Base-by-base conservation (phyloP, 1,284 basidiomycete genomes). In the Sanguinoderma infundibulare region DNA sequence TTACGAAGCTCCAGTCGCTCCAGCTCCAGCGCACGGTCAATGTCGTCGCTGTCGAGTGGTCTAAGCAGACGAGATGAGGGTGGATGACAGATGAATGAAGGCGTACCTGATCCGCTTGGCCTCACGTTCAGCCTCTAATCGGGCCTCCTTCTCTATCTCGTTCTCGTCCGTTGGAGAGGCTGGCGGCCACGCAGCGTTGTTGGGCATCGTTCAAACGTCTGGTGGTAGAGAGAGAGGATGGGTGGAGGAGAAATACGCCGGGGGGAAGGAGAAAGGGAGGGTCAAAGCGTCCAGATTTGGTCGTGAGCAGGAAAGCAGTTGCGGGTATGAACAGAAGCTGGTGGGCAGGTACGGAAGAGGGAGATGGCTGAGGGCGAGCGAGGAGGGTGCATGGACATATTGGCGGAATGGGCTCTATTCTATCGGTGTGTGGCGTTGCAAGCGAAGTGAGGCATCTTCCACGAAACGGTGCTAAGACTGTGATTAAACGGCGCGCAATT, bases 41-140 rank as follows among this genome's bases (percentile, higher is more conserved):
- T 88, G 24, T 74, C 74, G 63, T 86, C 83, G 73, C 82, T 86
- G 39, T 78, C 70, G 46, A 74, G 73, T 65, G 79, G 80, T 17
- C n/a, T 36, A 28, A 36, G 4, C 30, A 30, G 34, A 14, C 22
- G 42, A 53, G n/a, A 44, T 17, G 59, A 40, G 9, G 26, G 9
- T 28, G 24, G 22, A 28, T 32, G 55, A 53, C 30, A 58, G 36
- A 47, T 4, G 38, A 36, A 17, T 10, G 24, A 6, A 22, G 20
- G 38, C 63, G 42, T 52, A 67, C 66, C 66, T 67, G 35, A 67
- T 64, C 53, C 52, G 55, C 59, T 65, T 67, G 17, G 84, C 84
- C 65, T 83, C 79, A 12, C 73, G 74, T 70, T 86, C 83, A 26
- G 73, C 69, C 35, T 77, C 73, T 7, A 83, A 56, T 24, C 84